These are phyloP conservation scores for Senna tora DNA, from an alignment of 306 rosid species.

Conservation along the genomic window DNA sequence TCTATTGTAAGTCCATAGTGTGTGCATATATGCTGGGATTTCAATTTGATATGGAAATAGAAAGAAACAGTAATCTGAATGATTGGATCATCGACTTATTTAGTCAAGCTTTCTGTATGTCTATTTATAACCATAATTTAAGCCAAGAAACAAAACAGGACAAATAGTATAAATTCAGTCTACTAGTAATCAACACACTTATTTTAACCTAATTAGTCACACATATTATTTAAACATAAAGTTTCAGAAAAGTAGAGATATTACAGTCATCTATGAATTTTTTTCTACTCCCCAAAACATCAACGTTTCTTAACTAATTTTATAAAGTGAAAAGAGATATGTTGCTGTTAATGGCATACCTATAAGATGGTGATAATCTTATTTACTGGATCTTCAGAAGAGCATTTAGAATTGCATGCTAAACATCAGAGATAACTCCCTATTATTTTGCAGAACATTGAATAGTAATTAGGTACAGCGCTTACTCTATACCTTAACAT, in stretches of 20 bases:
- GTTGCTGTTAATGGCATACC: not conserved
- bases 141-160: too few relatives aligned
- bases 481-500: too few relatives aligned
- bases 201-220: too few relatives aligned
- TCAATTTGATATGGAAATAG: not conserved
- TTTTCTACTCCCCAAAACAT: not conserved
- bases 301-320: not conserved
- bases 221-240: too few relatives aligned
- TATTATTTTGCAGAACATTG: not conserved
- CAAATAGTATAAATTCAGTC: too few relatives aligned
- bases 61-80: too few relatives aligned
- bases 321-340: not conserved
- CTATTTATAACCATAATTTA: too few relatives aligned
- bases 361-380: not conserved
- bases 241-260: not conserved
- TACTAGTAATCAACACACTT: too few relatives aligned
- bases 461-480: too few relatives aligned
- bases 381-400: not conserved
- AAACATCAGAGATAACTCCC: not conserved
- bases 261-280: not conserved
- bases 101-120: too few relatives aligned
- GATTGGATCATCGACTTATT: too few relatives aligned
- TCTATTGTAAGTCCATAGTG: slow-evolving; percentile 1
- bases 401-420: not conserved
- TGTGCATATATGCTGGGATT: not conserved